A percentile compares a stretch with the other conserved stretches of the same genome.
Conservation (phyloP, 805 yeast species). For the Starmerella tilneyi region DNA sequence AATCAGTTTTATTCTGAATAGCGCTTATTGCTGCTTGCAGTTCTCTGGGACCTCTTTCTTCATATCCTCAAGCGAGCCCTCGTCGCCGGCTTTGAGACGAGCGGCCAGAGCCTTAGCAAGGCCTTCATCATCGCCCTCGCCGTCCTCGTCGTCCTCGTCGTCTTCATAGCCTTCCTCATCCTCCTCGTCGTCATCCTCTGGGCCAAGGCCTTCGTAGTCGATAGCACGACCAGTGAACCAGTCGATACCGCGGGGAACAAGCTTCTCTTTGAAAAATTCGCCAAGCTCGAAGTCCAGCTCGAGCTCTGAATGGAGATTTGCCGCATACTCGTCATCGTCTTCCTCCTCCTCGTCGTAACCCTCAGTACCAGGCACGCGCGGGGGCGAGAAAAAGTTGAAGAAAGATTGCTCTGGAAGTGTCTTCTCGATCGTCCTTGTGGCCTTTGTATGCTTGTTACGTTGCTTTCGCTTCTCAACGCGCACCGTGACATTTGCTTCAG, state of each 20-base stretch:
- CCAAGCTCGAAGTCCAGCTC: slow-evolving; percentile 93
- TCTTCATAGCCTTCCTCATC: slow-evolving; percentile 54
- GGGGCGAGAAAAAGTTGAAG: slow-evolving; percentile 93
- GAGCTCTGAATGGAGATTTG: slow-evolving; percentile 69
- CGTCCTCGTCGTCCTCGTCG: slow-evolving; percentile 48
- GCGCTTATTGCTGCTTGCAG: slow-evolving; percentile 43
- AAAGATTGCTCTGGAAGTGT: slow-evolving; percentile 89
- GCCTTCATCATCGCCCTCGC: slow-evolving; percentile 40
- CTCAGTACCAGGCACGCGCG: slow-evolving; percentile 53
- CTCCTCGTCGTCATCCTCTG: slow-evolving; percentile 51
- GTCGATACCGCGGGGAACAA: slow-evolving; percentile 92
- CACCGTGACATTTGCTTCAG: slow-evolving; percentile 75
- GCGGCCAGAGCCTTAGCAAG: slow-evolving; percentile 56
- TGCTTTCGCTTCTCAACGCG: slow-evolving; percentile 89
- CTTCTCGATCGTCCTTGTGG: slow-evolving; percentile 91
- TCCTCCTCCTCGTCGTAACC: slow-evolving; percentile 40
- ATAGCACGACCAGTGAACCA: slow-evolving; percentile 98
- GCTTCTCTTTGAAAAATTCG: slow-evolving; percentile 89
- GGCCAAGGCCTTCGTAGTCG: slow-evolving; percentile 54
- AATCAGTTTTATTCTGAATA: neutral
- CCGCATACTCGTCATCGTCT: slow-evolving; percentile 49
- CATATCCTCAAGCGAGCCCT: slow-evolving; percentile 13
- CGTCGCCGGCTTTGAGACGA: slow-evolving; percentile 32
- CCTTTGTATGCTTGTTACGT: slow-evolving; percentile 91
- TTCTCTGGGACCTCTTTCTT: slow-evolving; percentile 47